These are phyloP conservation scores for Entonaema liquescens DNA, from an alignment of 495 filamentous ascomycete species.

Conservation along the genomic window DNA sequence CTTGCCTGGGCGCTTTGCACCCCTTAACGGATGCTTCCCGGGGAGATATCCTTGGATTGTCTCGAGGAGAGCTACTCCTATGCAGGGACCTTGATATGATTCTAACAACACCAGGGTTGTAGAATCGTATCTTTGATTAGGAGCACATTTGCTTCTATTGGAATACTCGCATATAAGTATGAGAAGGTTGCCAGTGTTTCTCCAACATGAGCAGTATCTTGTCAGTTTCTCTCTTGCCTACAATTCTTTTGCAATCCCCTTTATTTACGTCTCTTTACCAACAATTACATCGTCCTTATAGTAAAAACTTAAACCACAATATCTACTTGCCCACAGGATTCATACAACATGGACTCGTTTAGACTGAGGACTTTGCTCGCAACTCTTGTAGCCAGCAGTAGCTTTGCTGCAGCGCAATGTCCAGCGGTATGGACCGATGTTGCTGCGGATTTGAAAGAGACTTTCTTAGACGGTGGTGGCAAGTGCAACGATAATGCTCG, in stretches of 20 bases:
- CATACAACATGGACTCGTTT: constrained; percentile 24
- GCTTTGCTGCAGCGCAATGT: constrained; percentile 25
- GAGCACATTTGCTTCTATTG: not conserved
- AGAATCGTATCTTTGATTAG: constrained; percentile 12
- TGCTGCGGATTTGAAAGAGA: constrained; percentile 32
- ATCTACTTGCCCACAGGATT: not conserved
- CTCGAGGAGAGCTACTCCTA: constrained; percentile 19
- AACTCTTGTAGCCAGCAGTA: constrained; percentile 2
- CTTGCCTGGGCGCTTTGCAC: constrained; percentile 13
- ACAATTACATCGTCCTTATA: not conserved
- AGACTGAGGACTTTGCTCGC: constrained; percentile 15
- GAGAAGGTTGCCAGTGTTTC: not conserved
- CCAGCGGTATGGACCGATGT: constrained; percentile 40
- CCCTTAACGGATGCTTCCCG: constrained; percentile 11
- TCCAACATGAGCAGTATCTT: constrained; percentile 5
- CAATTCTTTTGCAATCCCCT: not conserved
- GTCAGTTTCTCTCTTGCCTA: not conserved
- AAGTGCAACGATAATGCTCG: constrained; percentile 39
- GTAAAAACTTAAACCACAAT: not conserved
- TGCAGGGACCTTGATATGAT: constrained; percentile 23
- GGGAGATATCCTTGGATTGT: constrained; percentile 17
- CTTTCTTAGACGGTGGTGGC: constrained; percentile 23
- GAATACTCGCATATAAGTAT: constrained; percentile 22
- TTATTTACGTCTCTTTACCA: not conserved
- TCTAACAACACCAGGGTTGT: constrained; percentile 12